phyloP scores from a whole-genome alignment of 441 rosid genomes.

The Gossypium schwendimanii region DNA sequence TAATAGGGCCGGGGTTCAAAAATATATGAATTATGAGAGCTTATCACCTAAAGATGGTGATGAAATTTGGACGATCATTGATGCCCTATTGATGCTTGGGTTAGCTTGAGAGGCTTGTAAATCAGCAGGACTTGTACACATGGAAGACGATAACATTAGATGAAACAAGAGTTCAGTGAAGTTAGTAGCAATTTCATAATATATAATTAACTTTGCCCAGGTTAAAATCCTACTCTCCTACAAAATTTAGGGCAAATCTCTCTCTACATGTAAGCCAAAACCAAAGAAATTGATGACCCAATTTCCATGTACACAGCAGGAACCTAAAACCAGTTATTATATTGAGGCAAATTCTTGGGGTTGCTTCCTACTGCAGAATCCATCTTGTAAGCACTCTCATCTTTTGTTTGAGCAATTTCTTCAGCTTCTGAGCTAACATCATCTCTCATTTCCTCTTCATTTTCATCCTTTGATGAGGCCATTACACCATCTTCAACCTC shows the following conservation, averaged over 20 bases:
- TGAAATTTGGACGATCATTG: too few relatives aligned
- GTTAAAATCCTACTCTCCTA: slow-evolving; percentile 9
- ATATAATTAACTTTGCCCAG: not conserved
- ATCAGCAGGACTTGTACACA: too few relatives aligned
- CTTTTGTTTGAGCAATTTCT: slow-evolving; percentile 19
- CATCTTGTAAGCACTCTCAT: slow-evolving; percentile 12
- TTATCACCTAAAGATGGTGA: too few relatives aligned
- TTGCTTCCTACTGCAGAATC: not conserved
- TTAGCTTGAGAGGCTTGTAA: too few relatives aligned
- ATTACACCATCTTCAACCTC: slow-evolving; percentile 20
- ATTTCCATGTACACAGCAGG: not conserved
- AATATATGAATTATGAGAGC: too few relatives aligned
- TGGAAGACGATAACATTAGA: too few relatives aligned
- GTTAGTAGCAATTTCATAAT: not conserved
- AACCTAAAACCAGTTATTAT: slow-evolving; percentile 12
- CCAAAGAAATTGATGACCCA: slow-evolving; percentile 12
- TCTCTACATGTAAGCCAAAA: not conserved
- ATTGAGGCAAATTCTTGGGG: not conserved
- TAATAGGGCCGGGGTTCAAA: too few relatives aligned
- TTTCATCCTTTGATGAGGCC: slow-evolving; percentile 20
- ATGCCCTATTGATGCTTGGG: too few relatives aligned
- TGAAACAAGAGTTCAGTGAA: too few relatives aligned
- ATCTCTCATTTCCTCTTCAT: slow-evolving; percentile 28
- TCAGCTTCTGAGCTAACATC: slow-evolving; percentile 25
- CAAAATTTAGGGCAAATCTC: slow-evolving; percentile 24